Percentiles rank a stretch among this genome's conserved stretches.
Conservation (phyloP, 1,139 yeast genomes). For the Starmera stellimalicola region DNA sequence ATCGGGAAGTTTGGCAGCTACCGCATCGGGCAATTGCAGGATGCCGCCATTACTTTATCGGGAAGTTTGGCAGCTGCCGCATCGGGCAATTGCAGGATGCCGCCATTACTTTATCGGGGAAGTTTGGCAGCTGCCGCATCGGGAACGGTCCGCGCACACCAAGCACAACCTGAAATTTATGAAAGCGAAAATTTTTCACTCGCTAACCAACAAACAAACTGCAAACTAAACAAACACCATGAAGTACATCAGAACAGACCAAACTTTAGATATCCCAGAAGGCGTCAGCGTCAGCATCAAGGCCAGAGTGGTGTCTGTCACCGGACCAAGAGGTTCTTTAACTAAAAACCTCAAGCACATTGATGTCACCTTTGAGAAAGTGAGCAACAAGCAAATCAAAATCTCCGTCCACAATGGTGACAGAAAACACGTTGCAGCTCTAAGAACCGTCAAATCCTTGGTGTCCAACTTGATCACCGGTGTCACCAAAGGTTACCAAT, state of each 20-base stretch:
- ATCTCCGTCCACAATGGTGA: slow-evolving; percentile 97
- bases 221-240: slow-evolving; percentile 6
- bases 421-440: slow-evolving; percentile 99
- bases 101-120: no score
- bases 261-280: slow-evolving; percentile 85
- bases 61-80: no score
- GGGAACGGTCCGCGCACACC: no score
- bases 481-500: slow-evolving; percentile 98
- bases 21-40: no score
- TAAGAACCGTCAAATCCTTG: slow-evolving; percentile 96
- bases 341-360: slow-evolving; percentile 89
- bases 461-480: slow-evolving; percentile 93
- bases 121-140: no score
- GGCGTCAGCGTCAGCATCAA: slow-evolving; percentile 88
- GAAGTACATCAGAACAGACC: slow-evolving; percentile 70
- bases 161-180: no score
- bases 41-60: no score
- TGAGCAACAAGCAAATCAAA: slow-evolving; percentile 64
- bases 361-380: slow-evolving; percentile 83
- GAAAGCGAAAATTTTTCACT: no score
- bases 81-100: no score
- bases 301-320: slow-evolving; percentile 83
- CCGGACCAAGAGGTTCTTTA: slow-evolving; percentile 98
- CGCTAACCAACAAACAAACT: no score
- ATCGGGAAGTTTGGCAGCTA: no score